Base-by-base conservation (phyloP, 331 rosid genomes). In the Quercus lobata region DNA sequence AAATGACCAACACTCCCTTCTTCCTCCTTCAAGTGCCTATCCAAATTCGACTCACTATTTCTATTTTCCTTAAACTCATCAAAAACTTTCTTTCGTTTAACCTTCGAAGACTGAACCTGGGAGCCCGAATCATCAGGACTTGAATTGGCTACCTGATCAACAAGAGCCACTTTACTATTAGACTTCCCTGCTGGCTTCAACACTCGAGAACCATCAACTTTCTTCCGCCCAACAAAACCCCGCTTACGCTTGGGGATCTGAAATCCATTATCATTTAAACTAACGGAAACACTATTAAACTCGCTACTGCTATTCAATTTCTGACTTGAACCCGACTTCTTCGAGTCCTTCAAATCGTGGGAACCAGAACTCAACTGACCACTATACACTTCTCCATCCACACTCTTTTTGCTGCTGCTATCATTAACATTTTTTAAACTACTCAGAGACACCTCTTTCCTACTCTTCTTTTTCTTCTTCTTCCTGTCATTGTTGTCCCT, bases 191-290 rank as follows among this genome's bases (percentile, higher is more conserved):
- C 89, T 32, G 55, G 81, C 83, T 78, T 80, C 29, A 68, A 70
- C 72, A 78, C 81, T 77, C 84, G 86, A 76, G 80, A 82, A 77
- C 69, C 80, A 60, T 78, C 84, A 5, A 74, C 32, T 86, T 93
- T 96, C 83, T 89, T 96, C 80, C 96, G 77, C 82, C 97, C 83
- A 82, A 90, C 92, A 72, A 90, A 83, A 78, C 86, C 92, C 82
- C 99, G 86, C 82, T 96, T 96, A 15, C 97, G 90, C 90, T 87
- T 95, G 1, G 99, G 99, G 66, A 96, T 87, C 82, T 70, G 88
- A 83, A 91, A 68, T 71, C 27, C 85, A 85, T 71, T 85, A 69
- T 76, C 89, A 61, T 74, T 84, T 79, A 92, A 84, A 75, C 58
- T 77, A 72, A 96, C 85, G 15, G 89, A 80, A 83, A 78, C 81